phyloP scores from a whole-genome alignment of 73 alveolate genomes.

The Effrenium voratum region DNA sequence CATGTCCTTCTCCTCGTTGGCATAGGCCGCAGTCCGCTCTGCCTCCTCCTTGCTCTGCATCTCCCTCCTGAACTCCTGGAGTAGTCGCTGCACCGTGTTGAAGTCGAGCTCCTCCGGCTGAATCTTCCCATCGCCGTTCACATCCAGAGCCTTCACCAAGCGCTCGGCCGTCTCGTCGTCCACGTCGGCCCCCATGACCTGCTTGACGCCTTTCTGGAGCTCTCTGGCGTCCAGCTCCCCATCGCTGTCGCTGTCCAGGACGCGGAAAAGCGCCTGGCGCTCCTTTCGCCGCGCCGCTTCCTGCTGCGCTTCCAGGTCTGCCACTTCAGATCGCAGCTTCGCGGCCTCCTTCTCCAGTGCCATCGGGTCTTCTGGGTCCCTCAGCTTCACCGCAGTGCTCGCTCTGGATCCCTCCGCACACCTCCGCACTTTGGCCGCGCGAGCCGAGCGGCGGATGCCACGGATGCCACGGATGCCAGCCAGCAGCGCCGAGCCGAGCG shows the following conservation, averaged over 20 bases:
- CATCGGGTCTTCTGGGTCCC: no score
- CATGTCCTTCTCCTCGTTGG: constrained; percentile 34
- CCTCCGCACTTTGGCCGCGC: no score
- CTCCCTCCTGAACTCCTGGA: constrained; percentile 75
- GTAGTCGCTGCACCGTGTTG: constrained; percentile 57
- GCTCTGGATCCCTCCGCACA: no score
- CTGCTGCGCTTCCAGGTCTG: no score
- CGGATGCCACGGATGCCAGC: no score
- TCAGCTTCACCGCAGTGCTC: no score
- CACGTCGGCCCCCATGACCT: constrained; percentile 72
- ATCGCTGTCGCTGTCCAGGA: constrained; percentile 57
- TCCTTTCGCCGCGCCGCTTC: constrained; percentile 83
- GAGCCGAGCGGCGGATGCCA: no score
- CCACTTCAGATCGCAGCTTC: no score
- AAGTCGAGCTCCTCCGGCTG: constrained; percentile 90
- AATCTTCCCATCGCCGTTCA: constrained; percentile 83
- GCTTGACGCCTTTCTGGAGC: background rate
- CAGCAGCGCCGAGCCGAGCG: no score
- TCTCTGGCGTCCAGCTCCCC: constrained; percentile 86
- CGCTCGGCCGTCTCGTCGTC: constrained; percentile 79
- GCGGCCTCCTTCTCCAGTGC: no score
- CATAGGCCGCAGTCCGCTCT: constrained; percentile 56
- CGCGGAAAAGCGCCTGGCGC: constrained; percentile 75
- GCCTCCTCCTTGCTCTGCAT: constrained; percentile 86
- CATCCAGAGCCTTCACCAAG: constrained; percentile 55